Evolutionary conservation across 176 grass and related monocot genomes (phyloP).

Genomic region (Pontederia paniculata): DNA sequence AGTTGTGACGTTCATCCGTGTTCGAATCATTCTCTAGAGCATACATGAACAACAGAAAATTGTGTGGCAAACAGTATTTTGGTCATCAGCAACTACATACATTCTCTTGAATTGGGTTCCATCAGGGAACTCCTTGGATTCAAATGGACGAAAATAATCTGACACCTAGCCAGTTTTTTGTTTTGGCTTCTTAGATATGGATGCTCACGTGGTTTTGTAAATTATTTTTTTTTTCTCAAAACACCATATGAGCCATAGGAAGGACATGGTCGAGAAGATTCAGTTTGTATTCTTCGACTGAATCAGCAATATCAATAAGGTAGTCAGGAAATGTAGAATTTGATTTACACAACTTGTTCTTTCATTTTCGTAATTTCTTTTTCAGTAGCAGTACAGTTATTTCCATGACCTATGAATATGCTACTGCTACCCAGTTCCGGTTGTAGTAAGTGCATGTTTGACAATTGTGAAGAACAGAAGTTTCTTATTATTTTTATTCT

Average conservation of each 20-base stretch:
- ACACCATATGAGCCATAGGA: constrained; percentile 59
- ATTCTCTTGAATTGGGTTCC: constrained; percentile 42
- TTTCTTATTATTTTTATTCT: no score
- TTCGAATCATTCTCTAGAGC: neutral
- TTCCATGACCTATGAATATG: no score
- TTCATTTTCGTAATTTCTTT: neutral
- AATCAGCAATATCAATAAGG: constrained; percentile 26
- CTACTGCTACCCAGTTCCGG: no score
- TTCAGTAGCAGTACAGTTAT: neutral
- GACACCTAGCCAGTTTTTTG: constrained; percentile 34
- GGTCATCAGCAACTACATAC: constrained; percentile 1
- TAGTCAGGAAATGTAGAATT: constrained; percentile 19
- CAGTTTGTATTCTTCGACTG: constrained; percentile 26
- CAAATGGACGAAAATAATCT: constrained; percentile 42
- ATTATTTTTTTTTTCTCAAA: constrained; percentile 57
- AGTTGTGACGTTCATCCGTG: constrained; percentile 2
- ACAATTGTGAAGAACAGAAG: no score
- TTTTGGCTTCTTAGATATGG: constrained; percentile 32
- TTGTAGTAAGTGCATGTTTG: no score
- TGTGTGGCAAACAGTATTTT: neutral
- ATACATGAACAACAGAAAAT: neutral
- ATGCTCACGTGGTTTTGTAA: constrained; percentile 99
- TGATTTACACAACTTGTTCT: neutral
- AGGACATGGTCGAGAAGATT: constrained; percentile 32
- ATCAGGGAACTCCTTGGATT: constrained; percentile 43